Percentiles rank a stretch among this genome's conserved stretches.
phyloP scores from a whole-genome alignment of 2,329 filamentous ascomycete genomes.

The Microdochium bolleyi region DNA sequence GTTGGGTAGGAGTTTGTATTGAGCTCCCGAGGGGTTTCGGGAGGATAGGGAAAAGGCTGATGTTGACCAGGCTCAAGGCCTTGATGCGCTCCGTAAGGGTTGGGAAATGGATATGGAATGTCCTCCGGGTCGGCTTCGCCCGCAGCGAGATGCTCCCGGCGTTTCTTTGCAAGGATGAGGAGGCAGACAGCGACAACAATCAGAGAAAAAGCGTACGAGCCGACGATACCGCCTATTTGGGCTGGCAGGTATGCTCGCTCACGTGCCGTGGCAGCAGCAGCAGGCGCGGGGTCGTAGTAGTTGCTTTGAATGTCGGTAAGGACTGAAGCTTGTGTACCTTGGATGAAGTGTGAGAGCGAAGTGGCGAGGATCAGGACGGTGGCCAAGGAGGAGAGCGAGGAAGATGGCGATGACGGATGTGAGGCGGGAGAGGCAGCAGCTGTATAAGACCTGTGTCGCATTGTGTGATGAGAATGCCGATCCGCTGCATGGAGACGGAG shows the following conservation, averaged over 20 bases:
- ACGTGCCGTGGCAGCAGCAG: conserved; percentile 49
- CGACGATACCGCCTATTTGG: conserved; percentile 77
- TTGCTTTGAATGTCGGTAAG: conserved; percentile 16
- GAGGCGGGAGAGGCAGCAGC: conserved; percentile 14
- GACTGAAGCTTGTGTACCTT: conserved; percentile 12
- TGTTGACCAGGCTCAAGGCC: conserved; percentile 14
- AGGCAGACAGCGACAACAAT: conserved; percentile 63
- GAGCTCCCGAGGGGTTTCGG: conserved; percentile 23
- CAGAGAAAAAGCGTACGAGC: conserved; percentile 72
- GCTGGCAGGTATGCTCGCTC: conserved; percentile 63
- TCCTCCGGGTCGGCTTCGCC: conserved; percentile 40
- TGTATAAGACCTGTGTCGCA: conserved; percentile 23
- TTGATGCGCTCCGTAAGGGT: conserved; percentile 8
- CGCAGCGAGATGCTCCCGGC: conserved; percentile 41
- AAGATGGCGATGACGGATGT: conserved; percentile 7
- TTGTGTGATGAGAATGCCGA: conserved; percentile 12
- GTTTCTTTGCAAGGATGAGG: conserved; percentile 49
- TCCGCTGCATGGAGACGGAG: neutral
- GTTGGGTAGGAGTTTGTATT: conserved; percentile 41
- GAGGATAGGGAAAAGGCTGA: conserved; percentile 8
- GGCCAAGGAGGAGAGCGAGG: conserved; percentile 17
- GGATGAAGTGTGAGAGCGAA: conserved; percentile 10
- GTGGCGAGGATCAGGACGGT: conserved; percentile 5
- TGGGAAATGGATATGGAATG: conserved; percentile 14
- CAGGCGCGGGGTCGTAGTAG: conserved; percentile 45